These are phyloP conservation scores for Flaveria trinervia DNA, from an alignment of 129 eudicot genomes.

Conservation along the genomic window DNA sequence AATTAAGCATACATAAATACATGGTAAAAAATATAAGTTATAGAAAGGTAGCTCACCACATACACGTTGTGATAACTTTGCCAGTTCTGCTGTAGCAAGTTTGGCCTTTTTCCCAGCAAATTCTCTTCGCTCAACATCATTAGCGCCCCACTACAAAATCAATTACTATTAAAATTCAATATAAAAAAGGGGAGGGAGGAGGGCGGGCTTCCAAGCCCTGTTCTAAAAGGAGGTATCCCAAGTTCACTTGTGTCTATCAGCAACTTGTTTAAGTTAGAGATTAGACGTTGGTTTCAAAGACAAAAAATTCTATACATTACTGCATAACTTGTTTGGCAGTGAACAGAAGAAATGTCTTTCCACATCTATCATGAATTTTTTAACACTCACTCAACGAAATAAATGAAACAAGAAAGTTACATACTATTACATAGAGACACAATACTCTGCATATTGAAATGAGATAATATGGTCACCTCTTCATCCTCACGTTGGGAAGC, in stretches of 20 bases:
- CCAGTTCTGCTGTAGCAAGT: conserved; percentile 97
- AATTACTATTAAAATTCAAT: conserved; percentile 6
- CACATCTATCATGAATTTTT: neutral
- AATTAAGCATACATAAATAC: conserved; percentile 14
- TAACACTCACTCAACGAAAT: neutral
- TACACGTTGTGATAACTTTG: conserved; percentile 93
- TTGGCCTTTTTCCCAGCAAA: conserved; percentile 94
- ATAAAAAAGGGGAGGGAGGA: neutral
- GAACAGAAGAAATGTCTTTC: conserved; percentile 14
- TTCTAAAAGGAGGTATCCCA: conserved; percentile 3
- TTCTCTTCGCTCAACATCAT: conserved; percentile 87
- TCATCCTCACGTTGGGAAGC: conserved; percentile 79
- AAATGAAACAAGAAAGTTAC: neutral
- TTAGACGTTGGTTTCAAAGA: neutral
- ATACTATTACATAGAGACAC: conserved; percentile 20
- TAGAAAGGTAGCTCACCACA: conserved; percentile 58
- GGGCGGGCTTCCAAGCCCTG: conserved; percentile 11
- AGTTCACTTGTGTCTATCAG: conserved; percentile 12
- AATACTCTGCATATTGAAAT: conserved; percentile 19
- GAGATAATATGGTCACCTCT: conserved; percentile 52
- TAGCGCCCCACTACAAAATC: conserved; percentile 68
- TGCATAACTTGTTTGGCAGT: conserved; percentile 9
- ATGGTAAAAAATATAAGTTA: conserved; percentile 17
- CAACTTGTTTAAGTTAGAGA: neutral
- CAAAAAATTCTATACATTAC: neutral